phyloP scores from a whole-genome alignment of 1,139 yeast species.

The Hanseniaspora uvarum region DNA sequence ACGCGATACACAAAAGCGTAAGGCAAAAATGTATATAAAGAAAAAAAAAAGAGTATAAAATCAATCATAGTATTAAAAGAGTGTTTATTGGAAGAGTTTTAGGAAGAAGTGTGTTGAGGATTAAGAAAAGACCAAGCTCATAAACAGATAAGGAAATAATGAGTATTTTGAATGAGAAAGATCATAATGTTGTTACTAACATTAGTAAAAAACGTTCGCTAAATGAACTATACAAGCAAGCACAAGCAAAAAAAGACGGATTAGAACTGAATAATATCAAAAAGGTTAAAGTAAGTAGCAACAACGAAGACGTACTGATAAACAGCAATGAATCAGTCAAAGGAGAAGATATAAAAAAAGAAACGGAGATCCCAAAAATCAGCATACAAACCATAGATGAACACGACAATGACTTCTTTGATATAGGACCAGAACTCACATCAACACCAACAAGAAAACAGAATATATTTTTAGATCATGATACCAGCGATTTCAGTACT shows the following conservation, averaged over 20 bases:
- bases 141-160: neutral
- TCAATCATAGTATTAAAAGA: too few species aligned
- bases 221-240: neutral
- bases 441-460: conserved; percentile 10
- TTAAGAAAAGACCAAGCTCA: neutral
- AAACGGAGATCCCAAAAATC: neutral
- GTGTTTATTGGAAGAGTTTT: neutral
- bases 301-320: neutral
- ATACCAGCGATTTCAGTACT: neutral
- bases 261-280: neutral
- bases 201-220: neutral
- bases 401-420: neutral
- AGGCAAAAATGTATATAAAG: neutral
- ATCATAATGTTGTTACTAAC: neutral
- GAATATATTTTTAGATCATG: neutral
- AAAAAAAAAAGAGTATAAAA: neutral
- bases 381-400: neutral
- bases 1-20: neutral
- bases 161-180: conserved; percentile 1
- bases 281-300: neutral
- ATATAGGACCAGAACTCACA: neutral
- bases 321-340: neutral
- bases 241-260: neutral
- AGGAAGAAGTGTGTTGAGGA: too few species aligned
- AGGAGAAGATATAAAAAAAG: neutral